A percentile compares a stretch with the other conserved stretches of the same genome.
phyloP scores from a whole-genome alignment of 2,329 filamentous ascomycete species.

The Pseudocercospora fuligena region DNA sequence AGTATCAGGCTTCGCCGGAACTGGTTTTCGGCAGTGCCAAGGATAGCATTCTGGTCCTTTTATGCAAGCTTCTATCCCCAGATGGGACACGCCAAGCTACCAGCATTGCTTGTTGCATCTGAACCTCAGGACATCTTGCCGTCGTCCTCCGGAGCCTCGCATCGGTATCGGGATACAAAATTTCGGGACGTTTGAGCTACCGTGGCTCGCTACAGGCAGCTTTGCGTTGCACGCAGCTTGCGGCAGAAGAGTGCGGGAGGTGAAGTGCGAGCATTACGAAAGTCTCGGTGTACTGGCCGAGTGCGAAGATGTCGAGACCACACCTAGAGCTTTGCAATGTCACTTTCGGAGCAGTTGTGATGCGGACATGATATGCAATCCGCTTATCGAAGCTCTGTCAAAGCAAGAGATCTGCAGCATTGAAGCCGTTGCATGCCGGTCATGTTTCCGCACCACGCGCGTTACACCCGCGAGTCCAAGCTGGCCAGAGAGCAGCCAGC shows the following conservation, averaged over 20 bases:
- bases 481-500: neutral
- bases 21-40: neutral
- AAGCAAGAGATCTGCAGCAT: neutral
- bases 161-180: slow-evolving; percentile 1
- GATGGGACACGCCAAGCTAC: neutral
- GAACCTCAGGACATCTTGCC: slow-evolving; percentile 3
- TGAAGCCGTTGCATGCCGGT: neutral
- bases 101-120: neutral
- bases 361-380: neutral
- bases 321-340: too few species aligned
- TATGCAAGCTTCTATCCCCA: neutral
- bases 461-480: neutral
- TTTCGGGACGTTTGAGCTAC: neutral
- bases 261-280: neutral
- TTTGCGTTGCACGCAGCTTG: neutral
- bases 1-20: slow-evolving; percentile 1
- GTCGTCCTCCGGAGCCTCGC: neutral
- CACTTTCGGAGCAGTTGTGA: neutral
- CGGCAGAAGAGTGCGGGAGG: neutral
- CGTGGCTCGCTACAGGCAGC: neutral
- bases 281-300: neutral
- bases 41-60: neutral
- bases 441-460: neutral
- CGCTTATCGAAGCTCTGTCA: neutral
- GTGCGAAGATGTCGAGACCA: neutral